Percentiles rank a stretch among this genome's conserved stretches.
These are phyloP conservation scores for Microsporum canis DNA, from an alignment of 2,329 filamentous ascomycete genomes.

Conservation along the genomic window DNA sequence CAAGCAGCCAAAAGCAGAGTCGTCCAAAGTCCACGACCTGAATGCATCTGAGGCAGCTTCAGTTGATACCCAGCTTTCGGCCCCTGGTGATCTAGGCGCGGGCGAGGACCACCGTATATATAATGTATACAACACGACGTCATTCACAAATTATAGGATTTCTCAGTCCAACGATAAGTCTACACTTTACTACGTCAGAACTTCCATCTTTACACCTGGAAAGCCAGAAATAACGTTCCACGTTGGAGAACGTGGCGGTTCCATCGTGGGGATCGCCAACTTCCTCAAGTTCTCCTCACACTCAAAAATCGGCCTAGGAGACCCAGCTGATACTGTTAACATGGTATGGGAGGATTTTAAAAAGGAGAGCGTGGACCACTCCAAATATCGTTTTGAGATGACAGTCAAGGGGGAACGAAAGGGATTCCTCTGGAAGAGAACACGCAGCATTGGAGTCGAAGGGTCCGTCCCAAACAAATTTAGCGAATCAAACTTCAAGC, in stretches of 20 bases:
- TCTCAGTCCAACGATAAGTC: slow-evolving; percentile 9
- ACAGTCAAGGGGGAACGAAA: slow-evolving; percentile 11
- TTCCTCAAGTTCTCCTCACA: slow-evolving; percentile 25
- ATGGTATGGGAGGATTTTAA: slow-evolving; percentile 25
- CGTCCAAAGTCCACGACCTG: background rate
- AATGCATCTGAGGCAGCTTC: slow-evolving; percentile 1
- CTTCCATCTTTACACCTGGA: slow-evolving; percentile 20
- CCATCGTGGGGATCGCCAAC: slow-evolving; percentile 23
- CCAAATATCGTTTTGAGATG: slow-evolving; percentile 23
- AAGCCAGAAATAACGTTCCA: slow-evolving; percentile 28
- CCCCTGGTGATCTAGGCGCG: background rate
- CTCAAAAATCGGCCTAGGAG: slow-evolving; percentile 24
- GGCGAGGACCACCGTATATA: slow-evolving; percentile 8
- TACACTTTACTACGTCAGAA: slow-evolving; percentile 19
- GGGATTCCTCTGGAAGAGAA: slow-evolving; percentile 26
- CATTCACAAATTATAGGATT: slow-evolving; percentile 9
- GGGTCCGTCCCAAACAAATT: slow-evolving; percentile 17
- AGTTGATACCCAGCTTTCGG: background rate
- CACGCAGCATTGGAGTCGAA: slow-evolving; percentile 21
- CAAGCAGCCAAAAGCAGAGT: background rate
- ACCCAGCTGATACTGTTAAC: slow-evolving; percentile 16
- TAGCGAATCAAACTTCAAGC: slow-evolving; percentile 22
- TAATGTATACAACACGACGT: slow-evolving; percentile 7
- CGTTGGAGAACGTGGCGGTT: slow-evolving; percentile 19
- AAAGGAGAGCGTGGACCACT: slow-evolving; percentile 16